phyloP scores from a whole-genome alignment of 257 asterid genomes.

The Solanum tacnaense region DNA sequence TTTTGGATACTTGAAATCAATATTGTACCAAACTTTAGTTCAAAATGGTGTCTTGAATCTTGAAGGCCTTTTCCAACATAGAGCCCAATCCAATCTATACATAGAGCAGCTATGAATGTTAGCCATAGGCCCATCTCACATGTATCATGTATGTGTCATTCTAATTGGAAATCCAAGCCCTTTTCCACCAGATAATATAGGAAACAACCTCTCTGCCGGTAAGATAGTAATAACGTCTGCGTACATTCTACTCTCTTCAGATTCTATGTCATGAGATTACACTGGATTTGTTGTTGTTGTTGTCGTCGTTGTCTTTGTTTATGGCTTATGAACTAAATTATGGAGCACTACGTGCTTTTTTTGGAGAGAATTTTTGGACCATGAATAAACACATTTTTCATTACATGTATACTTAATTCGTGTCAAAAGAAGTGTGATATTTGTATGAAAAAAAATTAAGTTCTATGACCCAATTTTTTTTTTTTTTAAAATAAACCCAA shows the following conservation, averaged over 20 bases:
- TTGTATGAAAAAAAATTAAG: not conserved
- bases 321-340: too few species aligned
- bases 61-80: not conserved
- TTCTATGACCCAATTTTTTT: not conserved
- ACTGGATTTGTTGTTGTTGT: too few species aligned
- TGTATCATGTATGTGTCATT: too few species aligned
- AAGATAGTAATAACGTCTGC: not conserved
- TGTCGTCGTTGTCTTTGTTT: too few species aligned
- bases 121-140: not conserved
- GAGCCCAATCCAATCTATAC: not conserved
- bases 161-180: not conserved
- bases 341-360: not conserved
- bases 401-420: not conserved
- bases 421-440: not conserved
- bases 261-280: too few species aligned
- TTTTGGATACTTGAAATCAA: not conserved
- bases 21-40: not conserved
- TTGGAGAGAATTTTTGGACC: not conserved
- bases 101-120: not conserved
- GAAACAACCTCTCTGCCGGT: not conserved
- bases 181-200: not conserved
- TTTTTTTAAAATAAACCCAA: too few species aligned
- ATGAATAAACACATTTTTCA: not conserved
- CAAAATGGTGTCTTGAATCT: not conserved
- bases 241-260: rapidly evolving